Conservation (phyloP, 2,329 filamentous ascomycete genomes). For the Arthrobotrys sinensis region DNA sequence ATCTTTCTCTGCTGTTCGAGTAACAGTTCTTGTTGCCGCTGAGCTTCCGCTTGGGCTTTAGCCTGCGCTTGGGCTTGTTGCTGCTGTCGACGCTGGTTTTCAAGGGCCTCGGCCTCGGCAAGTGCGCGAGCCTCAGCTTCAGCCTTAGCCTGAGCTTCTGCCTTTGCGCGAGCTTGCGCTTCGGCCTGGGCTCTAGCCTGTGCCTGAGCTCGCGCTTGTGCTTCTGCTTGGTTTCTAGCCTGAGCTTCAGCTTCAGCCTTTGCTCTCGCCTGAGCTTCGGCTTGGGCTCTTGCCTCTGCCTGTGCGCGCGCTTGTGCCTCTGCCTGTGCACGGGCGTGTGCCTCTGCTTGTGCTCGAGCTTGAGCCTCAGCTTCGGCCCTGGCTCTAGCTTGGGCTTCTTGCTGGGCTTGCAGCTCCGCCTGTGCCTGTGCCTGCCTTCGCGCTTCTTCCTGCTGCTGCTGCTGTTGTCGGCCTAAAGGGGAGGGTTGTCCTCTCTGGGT, state of each 20-base stretch:
- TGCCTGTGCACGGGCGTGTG: conserved; percentile 10
- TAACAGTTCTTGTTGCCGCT: conserved; percentile 55
- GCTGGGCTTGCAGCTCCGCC: conserved; percentile 49
- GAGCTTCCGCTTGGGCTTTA: conserved; percentile 47
- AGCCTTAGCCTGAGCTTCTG: conserved; percentile 30
- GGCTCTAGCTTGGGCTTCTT: conserved; percentile 54
- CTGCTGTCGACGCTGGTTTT: conserved; percentile 41
- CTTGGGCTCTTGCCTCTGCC: conserved; percentile 28
- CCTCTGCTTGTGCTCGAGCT: conserved; percentile 44
- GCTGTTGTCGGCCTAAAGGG: conserved; percentile 33
- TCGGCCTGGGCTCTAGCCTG: conserved; percentile 30
- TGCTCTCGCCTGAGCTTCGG: conserved; percentile 25
- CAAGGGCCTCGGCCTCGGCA: conserved; percentile 29
- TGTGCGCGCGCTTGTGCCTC: conserved; percentile 29
- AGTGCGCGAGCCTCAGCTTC: conserved; percentile 40
- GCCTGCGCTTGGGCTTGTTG: conserved; percentile 35
- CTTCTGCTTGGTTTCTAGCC: conserved; percentile 38
- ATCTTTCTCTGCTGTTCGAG: conserved; percentile 55
- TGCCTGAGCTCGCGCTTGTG: conserved; percentile 27
- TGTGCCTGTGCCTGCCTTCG: conserved; percentile 42
- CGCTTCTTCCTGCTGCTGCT: conserved; percentile 29
- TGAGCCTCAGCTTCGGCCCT: conserved; percentile 45
- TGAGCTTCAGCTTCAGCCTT: conserved; percentile 30
- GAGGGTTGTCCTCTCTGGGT: conserved; percentile 47
- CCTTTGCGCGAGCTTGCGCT: conserved; percentile 27